These are phyloP conservation scores for Penicillium ucsense DNA, from an alignment of 495 filamentous ascomycete genomes.

Conservation along the genomic window DNA sequence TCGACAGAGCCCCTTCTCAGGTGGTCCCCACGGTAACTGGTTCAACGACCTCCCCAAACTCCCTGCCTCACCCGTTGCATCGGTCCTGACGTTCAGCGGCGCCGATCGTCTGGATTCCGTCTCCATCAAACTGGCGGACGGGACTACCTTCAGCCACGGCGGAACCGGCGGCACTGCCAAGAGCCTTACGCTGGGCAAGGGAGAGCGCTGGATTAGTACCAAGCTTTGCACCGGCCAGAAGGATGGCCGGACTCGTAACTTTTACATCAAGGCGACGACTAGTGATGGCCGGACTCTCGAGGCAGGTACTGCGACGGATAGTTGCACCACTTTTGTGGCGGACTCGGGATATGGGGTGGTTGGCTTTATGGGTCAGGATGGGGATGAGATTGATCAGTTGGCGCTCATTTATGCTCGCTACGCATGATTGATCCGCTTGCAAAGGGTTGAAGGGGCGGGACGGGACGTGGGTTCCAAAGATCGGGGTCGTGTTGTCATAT, in stretches of 20 bases:
- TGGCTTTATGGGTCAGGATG: conserved; percentile 47
- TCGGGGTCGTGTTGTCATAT: too few species aligned
- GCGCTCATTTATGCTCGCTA: conserved; percentile 40
- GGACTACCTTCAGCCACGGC: conserved; percentile 41
- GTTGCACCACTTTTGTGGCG: conserved; percentile 40
- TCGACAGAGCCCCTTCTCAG: conserved; percentile 39
- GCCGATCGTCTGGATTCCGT: conserved; percentile 41
- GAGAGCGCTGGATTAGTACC: conserved; percentile 41
- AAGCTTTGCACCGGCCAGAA: conserved; percentile 44
- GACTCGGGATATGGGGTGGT: conserved; percentile 47
- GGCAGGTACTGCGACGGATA: conserved; percentile 37
- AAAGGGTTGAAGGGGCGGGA: too few species aligned
- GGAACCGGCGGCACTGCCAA: conserved; percentile 40
- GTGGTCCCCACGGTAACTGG: conserved; percentile 44
- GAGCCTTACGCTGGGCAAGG: conserved; percentile 32
- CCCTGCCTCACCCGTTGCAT: conserved; percentile 21
- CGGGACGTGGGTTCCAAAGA: too few species aligned
- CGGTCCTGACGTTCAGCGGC: conserved; percentile 38
- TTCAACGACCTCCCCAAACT: conserved; percentile 43
- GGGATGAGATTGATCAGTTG: conserved; percentile 50
- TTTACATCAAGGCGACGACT: conserved; percentile 47
- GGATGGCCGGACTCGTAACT: conserved; percentile 39
- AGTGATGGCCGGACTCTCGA: conserved; percentile 39
- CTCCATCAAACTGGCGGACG: conserved; percentile 35
- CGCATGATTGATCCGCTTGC: neutral